Base-by-base conservation (phyloP, 495 filamentous ascomycete genomes). In the Xylaria palmicola region DNA sequence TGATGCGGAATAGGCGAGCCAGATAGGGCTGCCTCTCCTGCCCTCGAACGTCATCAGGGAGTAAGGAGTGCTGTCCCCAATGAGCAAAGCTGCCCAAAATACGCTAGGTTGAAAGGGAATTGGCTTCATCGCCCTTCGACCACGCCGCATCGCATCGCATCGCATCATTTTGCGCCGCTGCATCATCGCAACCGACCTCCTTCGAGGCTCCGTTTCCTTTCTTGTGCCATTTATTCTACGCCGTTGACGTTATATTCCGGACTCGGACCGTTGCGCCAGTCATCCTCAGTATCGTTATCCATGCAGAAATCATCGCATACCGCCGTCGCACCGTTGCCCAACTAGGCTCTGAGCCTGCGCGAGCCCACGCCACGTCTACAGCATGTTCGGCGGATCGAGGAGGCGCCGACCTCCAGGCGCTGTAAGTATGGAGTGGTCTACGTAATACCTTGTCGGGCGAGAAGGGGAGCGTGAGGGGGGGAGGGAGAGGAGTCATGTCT, bases 361-460 rank as follows among this genome's bases (percentile, higher is more conserved):
- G 58, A 50, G 50, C 30, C 49, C 49, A 48, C 59, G 41, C 55
- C 48, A 41, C 26, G 9, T 54, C 62, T 59, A 55, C 63, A 74
- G 59, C 39, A 80, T 80, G 78, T 80, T 80, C 68, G 73, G 63
- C 63, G 56, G 68, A 61, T 76, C 76, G 60, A 73, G 76, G 67
- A 74, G 71, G 65, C 76, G 78, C 65, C 74, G 77, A 41, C 68
- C 71, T 57, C 74, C 76, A 22, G 69, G 73, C 65, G 72, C 67
- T 71, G 78, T 80, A 79, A 77, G 78, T 78, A 68, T 12, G 1
- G 19, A 17, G 26, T 34, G 3, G 39, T 40, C 12, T 24, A 56
- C 34, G 29, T 56, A 9, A 17, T 4, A 34, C 24, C 17, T 22
- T n/a, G 22, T 10, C 26, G 43, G 22, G n/a, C n/a, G n/a, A n/a